Conservation (phyloP, 352 stramenopile genomes). For the Pythium aquatile region DNA sequence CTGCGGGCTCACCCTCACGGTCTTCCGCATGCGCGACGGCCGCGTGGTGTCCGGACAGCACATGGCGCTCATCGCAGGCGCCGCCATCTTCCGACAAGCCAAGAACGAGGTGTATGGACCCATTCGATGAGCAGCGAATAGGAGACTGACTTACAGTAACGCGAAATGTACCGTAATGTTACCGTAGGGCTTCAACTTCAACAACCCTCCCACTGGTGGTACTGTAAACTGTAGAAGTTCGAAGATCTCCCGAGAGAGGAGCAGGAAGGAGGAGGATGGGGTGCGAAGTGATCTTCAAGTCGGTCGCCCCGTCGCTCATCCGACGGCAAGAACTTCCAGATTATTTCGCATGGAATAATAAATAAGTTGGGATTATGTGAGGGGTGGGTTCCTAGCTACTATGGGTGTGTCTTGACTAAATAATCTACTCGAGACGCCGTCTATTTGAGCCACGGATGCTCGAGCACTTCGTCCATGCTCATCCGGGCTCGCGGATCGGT, state of each 20-base stretch:
- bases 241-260: too few species aligned
- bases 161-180: neutral
- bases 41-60: conserved; percentile 17
- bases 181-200: neutral
- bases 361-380: neutral
- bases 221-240: neutral
- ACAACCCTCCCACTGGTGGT: neutral
- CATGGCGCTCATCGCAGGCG: neutral
- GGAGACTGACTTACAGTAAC: too few species aligned
- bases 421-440: conserved; percentile 2
- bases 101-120: conserved; percentile 12
- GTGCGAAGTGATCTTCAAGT: neutral
- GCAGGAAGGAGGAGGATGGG: neutral
- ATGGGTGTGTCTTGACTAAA: neutral
- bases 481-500: conserved; percentile 36
- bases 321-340: neutral
- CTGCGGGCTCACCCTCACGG: conserved; percentile 22
- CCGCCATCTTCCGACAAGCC: neutral
- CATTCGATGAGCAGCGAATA: conserved; percentile 5
- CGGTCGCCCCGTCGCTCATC: neutral
- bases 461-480: conserved; percentile 69
- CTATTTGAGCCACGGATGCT: conserved; percentile 68
- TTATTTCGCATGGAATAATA: neutral
- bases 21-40: conserved; percentile 18
- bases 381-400: too few species aligned